Base-by-base conservation (phyloP, 169 alveolate genomes). In the Cryptosporidium canis region DNA sequence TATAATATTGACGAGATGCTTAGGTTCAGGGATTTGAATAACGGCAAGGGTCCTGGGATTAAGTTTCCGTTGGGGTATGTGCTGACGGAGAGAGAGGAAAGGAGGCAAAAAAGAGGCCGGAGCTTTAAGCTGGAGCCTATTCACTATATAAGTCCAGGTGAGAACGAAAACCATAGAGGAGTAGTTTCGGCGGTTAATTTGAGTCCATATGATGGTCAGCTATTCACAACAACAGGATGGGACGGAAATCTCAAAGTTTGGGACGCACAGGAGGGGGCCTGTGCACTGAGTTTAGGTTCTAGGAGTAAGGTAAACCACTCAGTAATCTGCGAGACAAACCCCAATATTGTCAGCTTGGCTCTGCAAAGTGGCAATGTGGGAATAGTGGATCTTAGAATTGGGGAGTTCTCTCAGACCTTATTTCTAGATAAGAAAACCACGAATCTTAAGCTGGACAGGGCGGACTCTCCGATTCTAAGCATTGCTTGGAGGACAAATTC, bases 31-130 rank as follows among this genome's bases (percentile, higher is more conserved):
- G 65, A 77, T 24, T 24, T 77, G 41, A 77, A 77, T 39, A 61
- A 55, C 37, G 87, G 87, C 1, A 77, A 43, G 44, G 87, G 87
- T 7, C 87, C 87, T 21, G 24, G 24, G 11, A 3, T 41, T 9
- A 77, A 63, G 27, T 77, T 43, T 58, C 87, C 87, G n/a, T 31
- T 77, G 7, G 87, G 87, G 12, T 77, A 77, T 58, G 87, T 77
- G n/a, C 21, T 77, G 5, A 77, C 87, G n/a, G 64, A 61, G 16
- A 63, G 43, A 35, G 77, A 77, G 58, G 35, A 61, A 77, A 37
- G 18, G 2, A 58, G 39, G 9, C 18, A 58, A 11, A 43, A 41
- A 58, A 51, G 47, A 58, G 87, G 87, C 7, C 44, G 48, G 44
- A 77, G 8, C 14, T 77, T 77, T 77, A 77, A 33, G 39, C 18